Base-by-base conservation (phyloP, 108 stramenopile species). In the Asterionellopsis glacialis region DNA sequence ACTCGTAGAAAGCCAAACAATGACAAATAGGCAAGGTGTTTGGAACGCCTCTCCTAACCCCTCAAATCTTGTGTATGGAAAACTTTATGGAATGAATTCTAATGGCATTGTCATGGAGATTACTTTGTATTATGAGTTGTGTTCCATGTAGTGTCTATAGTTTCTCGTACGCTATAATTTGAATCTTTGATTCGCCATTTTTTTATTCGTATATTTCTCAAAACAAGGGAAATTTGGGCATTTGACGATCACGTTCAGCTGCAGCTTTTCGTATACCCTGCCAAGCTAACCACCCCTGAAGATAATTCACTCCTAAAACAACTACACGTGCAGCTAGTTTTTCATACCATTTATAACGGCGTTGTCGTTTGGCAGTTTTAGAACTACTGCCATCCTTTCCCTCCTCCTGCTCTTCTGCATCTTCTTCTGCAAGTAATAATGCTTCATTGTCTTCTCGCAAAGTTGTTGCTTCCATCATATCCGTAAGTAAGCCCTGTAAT, bases 141-240 rank as follows among this genome's bases (percentile, higher is more conserved):
- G n/a, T n/a, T n/a, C n/a, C n/a, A n/a, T n/a, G n/a, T n/a, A n/a
- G n/a, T n/a, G n/a, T n/a, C n/a, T n/a, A n/a, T n/a, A n/a, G n/a
- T n/a, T n/a, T n/a, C n/a, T n/a, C n/a, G n/a, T n/a, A n/a, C n/a
- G n/a, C n/a, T n/a, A n/a, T n/a, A n/a, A n/a, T n/a, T n/a, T n/a
- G n/a, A n/a, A n/a, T n/a, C n/a, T n/a, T n/a, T n/a, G n/a, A n/a
- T n/a, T n/a, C n/a, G n/a, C n/a, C n/a, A n/a, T 42, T 52, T 11
- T 26, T n/a, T n/a, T n/a, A n/a, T n/a, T n/a, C n/a, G n/a, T n/a
- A n/a, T n/a, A n/a, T n/a, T n/a, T 51, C 33, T 73, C 80, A 93
- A 58, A 93, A 93, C 47, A 88, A 45, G 11, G 91, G 91, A 78
- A 93, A 93, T 64, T 93, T 93, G 5, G 91, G 91, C 82, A 90